Percentiles rank a stretch among this genome's conserved stretches.
These are phyloP conservation scores for Microglena sp. DNA, from an alignment of 139 green algal genomes.

Conservation along the genomic window DNA sequence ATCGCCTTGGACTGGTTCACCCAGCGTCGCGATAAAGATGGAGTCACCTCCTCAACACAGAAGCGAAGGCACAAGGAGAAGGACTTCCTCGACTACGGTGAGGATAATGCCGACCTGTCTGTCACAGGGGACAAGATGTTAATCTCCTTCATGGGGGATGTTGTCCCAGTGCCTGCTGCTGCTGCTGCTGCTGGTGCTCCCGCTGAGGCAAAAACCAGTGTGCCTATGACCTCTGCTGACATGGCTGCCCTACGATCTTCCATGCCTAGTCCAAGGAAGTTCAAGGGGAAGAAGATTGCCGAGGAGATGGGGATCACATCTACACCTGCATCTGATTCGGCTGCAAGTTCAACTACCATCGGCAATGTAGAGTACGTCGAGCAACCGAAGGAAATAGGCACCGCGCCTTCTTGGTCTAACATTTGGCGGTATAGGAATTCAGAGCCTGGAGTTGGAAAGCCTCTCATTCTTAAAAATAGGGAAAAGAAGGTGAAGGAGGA, in stretches of 20 bases:
- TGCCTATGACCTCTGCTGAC: slow-evolving; percentile 15
- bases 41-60: slow-evolving; percentile 22
- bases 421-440: no score
- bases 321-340: no score
- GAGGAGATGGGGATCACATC: slow-evolving; percentile 36
- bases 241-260: slow-evolving; percentile 27
- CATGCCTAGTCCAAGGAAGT: slow-evolving; percentile 32
- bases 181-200: no score
- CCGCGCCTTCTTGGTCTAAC: no score
- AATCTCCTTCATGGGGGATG: background rate
- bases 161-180: no score
- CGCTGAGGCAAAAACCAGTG: no score
- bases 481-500: no score
- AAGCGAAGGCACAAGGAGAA: slow-evolving; percentile 3
- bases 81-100: background rate
- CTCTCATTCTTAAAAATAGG: no score
- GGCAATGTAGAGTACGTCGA: no score
- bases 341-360: no score
- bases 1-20: slow-evolving; percentile 21
- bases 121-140: background rate
- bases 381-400: no score
- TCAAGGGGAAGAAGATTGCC: slow-evolving; percentile 18
- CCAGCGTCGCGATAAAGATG: slow-evolving; percentile 17
- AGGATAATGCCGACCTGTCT: background rate
- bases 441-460: no score